These are phyloP conservation scores for Bromus sterilis DNA, from an alignment of 176 grass and related monocot species.

Conservation along the genomic window DNA sequence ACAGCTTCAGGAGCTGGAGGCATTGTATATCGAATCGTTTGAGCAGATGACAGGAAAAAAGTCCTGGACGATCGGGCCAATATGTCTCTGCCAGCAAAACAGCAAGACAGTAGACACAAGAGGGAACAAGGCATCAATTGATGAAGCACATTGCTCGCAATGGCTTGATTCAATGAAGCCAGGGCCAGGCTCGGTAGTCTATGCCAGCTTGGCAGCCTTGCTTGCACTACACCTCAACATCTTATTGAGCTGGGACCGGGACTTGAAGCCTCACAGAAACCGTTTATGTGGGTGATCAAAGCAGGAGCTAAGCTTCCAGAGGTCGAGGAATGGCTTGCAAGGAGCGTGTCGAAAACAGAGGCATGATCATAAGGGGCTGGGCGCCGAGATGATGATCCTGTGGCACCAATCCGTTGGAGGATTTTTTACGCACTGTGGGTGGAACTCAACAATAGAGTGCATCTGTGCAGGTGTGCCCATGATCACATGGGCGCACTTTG, in stretches of 20 bases:
- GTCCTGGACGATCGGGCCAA: slow-evolving; percentile 44
- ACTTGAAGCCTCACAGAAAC: slow-evolving; percentile 43
- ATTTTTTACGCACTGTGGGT: slow-evolving; percentile 65
- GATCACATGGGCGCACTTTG: slow-evolving; percentile 70
- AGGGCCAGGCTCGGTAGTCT: slow-evolving; percentile 41
- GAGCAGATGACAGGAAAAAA: slow-evolving; percentile 31
- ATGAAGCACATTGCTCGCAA: slow-evolving; percentile 35
- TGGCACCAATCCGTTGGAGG: slow-evolving; percentile 52
- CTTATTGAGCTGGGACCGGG: slow-evolving; percentile 62
- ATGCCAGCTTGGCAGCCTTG: slow-evolving; percentile 67
- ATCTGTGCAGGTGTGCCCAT: slow-evolving; percentile 45
- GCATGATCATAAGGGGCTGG: slow-evolving; percentile 57
- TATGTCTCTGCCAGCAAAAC: slow-evolving; percentile 43
- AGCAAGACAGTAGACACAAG: slow-evolving; percentile 7
- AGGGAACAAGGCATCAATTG: slow-evolving; percentile 40
- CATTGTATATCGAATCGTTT: slow-evolving; percentile 32
- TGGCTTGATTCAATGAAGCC: slow-evolving; percentile 49
- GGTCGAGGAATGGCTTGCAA: slow-evolving; percentile 57
- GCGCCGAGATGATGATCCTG: slow-evolving; percentile 53
- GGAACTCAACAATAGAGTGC: slow-evolving; percentile 58
- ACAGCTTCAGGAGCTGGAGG: slow-evolving; percentile 59
- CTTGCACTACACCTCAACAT: slow-evolving; percentile 29
- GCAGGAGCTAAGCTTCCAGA: slow-evolving; percentile 31
- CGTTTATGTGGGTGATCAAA: slow-evolving; percentile 65
- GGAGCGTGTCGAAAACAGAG: slow-evolving; percentile 25